Evolutionary conservation across 2,329 filamentous ascomycete genomes (phyloP), one percentile per base, ranked within the genome.

Genomic region (Claviceps cyperi): DNA sequence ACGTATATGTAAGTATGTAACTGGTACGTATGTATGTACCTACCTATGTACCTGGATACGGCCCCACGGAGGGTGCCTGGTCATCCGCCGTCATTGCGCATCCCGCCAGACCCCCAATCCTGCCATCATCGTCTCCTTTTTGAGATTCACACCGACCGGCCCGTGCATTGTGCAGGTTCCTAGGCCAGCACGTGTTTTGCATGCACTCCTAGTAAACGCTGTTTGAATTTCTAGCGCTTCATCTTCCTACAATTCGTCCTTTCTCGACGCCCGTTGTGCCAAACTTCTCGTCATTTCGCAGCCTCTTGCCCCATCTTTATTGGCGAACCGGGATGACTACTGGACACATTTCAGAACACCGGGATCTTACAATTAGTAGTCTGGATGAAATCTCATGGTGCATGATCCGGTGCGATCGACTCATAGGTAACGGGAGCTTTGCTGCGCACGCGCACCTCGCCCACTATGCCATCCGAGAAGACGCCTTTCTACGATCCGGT

Each of bases 401-500:
- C 39, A 48, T 48, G 47, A 39, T 28, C 24, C 47, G 21, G 21
- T 43, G 4, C 14, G 19, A 43, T n/a, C 19, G 19, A 19, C n/a
- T 28, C 24, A 21, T 8, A 28, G 14, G n/a, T 13, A 14, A 22
- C 24, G 21, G n/a, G 17, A 48, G 17, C 14, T 43, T 32, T 35
- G 37, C 22, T 43, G 39, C 40, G 40, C 47, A 28, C 28, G 21
- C 28, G 32, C 38, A 13, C 38, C 22, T 32, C 22, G 52, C 37
- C 51, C 46, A 50, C 21, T 46, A 66, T 64, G 64, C 65, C 63
- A 57, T 65, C 65, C 45, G 66, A 69, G 58, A 69, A 69, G 59
- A 53, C 60, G 54, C 66, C 66, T 51, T 69, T 69, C 53, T 70
- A 70, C 59, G 66, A 70, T 48, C 66, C 68, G 48, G 64, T 69